These are phyloP conservation scores for Cystobasidium ongulense DNA, from an alignment of 768 basidiomycete species.

Conservation along the genomic window DNA sequence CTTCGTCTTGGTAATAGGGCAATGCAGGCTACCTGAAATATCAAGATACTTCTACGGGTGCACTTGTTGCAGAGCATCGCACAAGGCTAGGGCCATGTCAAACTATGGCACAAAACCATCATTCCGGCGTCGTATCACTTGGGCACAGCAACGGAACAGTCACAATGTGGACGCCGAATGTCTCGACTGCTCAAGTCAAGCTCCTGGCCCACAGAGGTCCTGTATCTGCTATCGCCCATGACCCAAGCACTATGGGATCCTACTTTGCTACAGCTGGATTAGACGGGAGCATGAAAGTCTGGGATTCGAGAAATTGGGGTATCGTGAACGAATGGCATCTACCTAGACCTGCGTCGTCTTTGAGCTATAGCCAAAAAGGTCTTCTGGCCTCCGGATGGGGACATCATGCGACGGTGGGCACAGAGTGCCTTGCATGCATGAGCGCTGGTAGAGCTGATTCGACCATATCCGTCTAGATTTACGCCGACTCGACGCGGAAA, in stretches of 20 bases:
- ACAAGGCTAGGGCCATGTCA: slow-evolving; percentile 78
- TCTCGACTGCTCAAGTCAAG: slow-evolving; percentile 82
- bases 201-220: slow-evolving; percentile 85
- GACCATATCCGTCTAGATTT: slow-evolving; percentile 54
- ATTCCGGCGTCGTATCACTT: slow-evolving; percentile 87
- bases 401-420: slow-evolving; percentile 68
- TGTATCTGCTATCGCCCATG: slow-evolving; percentile 68
- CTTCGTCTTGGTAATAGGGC: slow-evolving; percentile 49
- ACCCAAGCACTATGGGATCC: slow-evolving; percentile 69
- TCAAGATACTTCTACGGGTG: slow-evolving; percentile 91
- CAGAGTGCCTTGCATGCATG: background rate
- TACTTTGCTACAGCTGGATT: slow-evolving; percentile 85
- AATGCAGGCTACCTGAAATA: slow-evolving; percentile 88
- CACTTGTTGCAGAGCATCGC: slow-evolving; percentile 73
- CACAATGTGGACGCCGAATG: slow-evolving; percentile 94
- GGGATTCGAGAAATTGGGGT: slow-evolving; percentile 96
- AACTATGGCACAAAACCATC: slow-evolving; percentile 79
- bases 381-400: slow-evolving; percentile 71
- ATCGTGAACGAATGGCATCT: slow-evolving; percentile 71
- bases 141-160: slow-evolving; percentile 88
- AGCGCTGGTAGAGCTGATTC: background rate
- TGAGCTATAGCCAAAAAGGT: slow-evolving; percentile 82
- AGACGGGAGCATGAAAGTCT: slow-evolving; percentile 84
- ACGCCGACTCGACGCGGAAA: slow-evolving; percentile 46
- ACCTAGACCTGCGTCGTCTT: slow-evolving; percentile 43